A percentile compares a stretch with the other conserved stretches of the same genome.
phyloP scores from a whole-genome alignment of 83 land plant species.

The Thuja plicata region DNA sequence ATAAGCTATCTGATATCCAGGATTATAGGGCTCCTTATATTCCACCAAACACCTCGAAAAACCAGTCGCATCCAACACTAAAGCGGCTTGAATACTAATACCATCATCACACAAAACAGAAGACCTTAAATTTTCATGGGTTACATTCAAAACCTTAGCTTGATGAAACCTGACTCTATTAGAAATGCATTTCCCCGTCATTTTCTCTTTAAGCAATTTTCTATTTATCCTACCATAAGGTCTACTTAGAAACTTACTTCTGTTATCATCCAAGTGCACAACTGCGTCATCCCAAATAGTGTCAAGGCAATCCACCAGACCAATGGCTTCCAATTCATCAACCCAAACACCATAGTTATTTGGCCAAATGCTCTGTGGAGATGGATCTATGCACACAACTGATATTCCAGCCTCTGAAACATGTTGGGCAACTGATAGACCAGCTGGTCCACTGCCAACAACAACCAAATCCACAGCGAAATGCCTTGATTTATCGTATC shows the following conservation, averaged over 20 bases:
- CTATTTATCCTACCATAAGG: constrained; percentile 73
- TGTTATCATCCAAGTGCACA: constrained; percentile 58
- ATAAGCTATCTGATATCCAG: constrained; percentile 82
- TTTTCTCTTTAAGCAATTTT: constrained; percentile 44
- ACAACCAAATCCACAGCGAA: constrained; percentile 49
- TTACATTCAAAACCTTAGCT: constrained; percentile 61
- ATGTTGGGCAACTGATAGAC: constrained; percentile 69
- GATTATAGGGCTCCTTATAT: constrained; percentile 61
- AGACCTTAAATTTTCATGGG: constrained; percentile 50
- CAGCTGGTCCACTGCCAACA: constrained; percentile 81
- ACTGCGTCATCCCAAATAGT: constrained; percentile 63
- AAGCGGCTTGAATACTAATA: constrained; percentile 32
- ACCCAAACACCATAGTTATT: constrained; percentile 93
- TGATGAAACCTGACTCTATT: constrained; percentile 61
- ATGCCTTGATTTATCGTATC: constrained; percentile 29
- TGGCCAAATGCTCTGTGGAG: constrained; percentile 72
- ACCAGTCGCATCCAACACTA: constrained; percentile 83
- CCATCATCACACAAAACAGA: constrained; percentile 64
- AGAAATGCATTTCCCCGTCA: constrained; percentile 52
- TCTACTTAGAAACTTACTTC: constrained; percentile 50
- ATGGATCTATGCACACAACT: constrained; percentile 77
- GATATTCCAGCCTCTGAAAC: constrained; percentile 51
- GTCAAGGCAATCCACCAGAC: constrained; percentile 69
- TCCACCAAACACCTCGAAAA: constrained; percentile 59
- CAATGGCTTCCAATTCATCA: constrained; percentile 71